Evolutionary conservation across 2,329 filamentous ascomycete genomes (phyloP).

Genomic region (Scytalidium sp.): DNA sequence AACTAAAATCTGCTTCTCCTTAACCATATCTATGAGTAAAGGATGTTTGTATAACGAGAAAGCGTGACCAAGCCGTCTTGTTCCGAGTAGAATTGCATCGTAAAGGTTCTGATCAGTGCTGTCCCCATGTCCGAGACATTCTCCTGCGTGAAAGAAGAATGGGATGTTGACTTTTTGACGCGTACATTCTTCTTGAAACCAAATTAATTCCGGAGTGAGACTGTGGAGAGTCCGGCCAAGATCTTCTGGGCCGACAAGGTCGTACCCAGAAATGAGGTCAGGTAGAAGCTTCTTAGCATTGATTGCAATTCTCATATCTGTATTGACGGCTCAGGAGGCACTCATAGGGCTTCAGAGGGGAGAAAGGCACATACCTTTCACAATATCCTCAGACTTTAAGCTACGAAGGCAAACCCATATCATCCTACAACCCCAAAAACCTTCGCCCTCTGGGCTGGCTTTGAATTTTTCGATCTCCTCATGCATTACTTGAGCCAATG

Average conservation of each 20-base stretch:
- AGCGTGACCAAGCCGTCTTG: constrained; percentile 80
- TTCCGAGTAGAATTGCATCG: constrained; percentile 80
- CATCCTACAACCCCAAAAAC: constrained; percentile 77
- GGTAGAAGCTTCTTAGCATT: constrained; percentile 74
- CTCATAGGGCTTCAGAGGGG: too few relatives aligned
- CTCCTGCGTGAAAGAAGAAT: constrained; percentile 92
- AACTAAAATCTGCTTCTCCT: constrained; percentile 77
- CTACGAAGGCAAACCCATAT: constrained; percentile 76
- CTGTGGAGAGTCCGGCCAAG: constrained; percentile 69
- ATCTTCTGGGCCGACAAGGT: constrained; percentile 85
- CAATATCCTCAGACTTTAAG: constrained; percentile 58
- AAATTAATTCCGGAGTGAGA: constrained; percentile 77
- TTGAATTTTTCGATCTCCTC: constrained; percentile 77
- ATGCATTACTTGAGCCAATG: constrained; percentile 65
- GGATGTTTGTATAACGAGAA: constrained; percentile 88
- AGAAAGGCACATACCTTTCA: constrained; percentile 45
- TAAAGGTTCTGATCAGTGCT: constrained; percentile 75
- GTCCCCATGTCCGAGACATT: constrained; percentile 75
- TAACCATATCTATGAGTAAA: constrained; percentile 78
- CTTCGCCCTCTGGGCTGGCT: constrained; percentile 59
- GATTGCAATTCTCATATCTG: constrained; percentile 80
- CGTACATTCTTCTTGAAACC: constrained; percentile 80
- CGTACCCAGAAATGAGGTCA: constrained; percentile 77
- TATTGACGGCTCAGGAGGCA: too few relatives aligned
- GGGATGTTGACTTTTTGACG: constrained; percentile 74